Evolutionary conservation across 208 protist species (phyloP).

Genomic region (Leishmania guyanensis): DNA sequence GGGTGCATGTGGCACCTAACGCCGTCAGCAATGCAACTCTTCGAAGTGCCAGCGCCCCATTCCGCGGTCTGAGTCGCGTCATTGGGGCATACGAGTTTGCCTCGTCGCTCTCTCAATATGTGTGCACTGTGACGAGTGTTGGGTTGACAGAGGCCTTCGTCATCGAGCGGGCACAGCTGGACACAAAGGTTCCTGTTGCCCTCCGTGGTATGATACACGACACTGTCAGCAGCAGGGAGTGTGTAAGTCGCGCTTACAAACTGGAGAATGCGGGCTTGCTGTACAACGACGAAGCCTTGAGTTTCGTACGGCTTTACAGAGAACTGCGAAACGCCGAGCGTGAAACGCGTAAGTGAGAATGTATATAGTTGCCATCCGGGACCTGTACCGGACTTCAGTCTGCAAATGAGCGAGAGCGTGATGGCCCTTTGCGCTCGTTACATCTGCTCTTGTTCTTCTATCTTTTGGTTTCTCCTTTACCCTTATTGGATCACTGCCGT

Average conservation of each 20-base stretch:
- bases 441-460: background rate
- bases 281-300: conserved; percentile 33
- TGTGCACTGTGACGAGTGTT: conserved; percentile 73
- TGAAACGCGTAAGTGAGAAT: conserved; percentile 22
- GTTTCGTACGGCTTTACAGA: conserved; percentile 63
- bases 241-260: conserved; percentile 57
- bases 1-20: conserved; percentile 12
- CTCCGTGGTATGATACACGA: conserved; percentile 50
- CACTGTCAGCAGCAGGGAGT: conserved; percentile 46
- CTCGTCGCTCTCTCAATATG: conserved; percentile 60
- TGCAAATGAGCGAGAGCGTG: background rate
- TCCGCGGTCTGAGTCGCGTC: conserved; percentile 41
- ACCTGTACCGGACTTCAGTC: background rate
- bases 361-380: background rate
- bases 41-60: background rate
- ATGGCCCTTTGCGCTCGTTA: background rate
- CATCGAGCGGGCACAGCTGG: conserved; percentile 53
- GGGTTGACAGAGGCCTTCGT: conserved; percentile 78
- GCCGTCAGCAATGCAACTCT: conserved; percentile 3
- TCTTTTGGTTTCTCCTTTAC: too few species aligned
- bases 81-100: conserved; percentile 85
- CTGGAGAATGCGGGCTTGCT: conserved; percentile 49
- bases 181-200: conserved; percentile 50
- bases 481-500: background rate
- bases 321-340: conserved; percentile 20